Conservation (phyloP, 2,329 filamentous ascomycete genomes). For the Colletotrichum eremochloae region DNA sequence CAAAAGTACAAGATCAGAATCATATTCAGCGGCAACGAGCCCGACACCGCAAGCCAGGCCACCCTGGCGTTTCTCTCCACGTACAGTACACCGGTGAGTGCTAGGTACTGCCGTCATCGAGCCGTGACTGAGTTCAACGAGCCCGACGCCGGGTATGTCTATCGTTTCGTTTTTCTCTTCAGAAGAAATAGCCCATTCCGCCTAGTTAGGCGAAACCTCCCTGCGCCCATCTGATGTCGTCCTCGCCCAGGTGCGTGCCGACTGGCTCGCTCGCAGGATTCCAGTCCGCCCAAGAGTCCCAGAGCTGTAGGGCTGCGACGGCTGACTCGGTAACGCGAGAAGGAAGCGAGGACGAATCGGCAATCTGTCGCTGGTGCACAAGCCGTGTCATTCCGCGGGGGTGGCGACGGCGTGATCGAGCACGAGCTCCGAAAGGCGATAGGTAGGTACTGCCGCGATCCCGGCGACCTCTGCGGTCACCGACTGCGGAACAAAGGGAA, state of each 20-base stretch:
- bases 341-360: not conserved
- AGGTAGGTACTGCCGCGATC: not conserved
- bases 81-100: not conserved
- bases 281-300: not conserved
- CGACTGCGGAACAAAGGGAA: conserved; percentile 16
- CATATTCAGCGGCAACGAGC: not conserved
- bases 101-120: not conserved
- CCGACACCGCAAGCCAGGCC: not conserved
- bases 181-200: not conserved
- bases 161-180: not conserved
- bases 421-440: not conserved
- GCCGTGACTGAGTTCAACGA: not conserved
- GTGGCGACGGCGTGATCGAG: not conserved
- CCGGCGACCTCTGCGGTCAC: not conserved
- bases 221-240: not conserved
- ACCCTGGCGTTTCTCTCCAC: not conserved
- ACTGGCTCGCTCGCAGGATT: conserved; percentile 19
- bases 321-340: conserved; percentile 15
- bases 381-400: not conserved
- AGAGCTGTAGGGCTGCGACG: conserved; percentile 12
- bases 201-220: not conserved
- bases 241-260: conserved; percentile 12
- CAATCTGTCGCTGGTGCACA: not conserved
- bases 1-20: not conserved
- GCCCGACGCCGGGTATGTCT: not conserved